Evolutionary conservation across 768 basidiomycete genomes (phyloP), one percentile per base, ranked within the genome.

Genomic region (Boletus rubropictus): DNA sequence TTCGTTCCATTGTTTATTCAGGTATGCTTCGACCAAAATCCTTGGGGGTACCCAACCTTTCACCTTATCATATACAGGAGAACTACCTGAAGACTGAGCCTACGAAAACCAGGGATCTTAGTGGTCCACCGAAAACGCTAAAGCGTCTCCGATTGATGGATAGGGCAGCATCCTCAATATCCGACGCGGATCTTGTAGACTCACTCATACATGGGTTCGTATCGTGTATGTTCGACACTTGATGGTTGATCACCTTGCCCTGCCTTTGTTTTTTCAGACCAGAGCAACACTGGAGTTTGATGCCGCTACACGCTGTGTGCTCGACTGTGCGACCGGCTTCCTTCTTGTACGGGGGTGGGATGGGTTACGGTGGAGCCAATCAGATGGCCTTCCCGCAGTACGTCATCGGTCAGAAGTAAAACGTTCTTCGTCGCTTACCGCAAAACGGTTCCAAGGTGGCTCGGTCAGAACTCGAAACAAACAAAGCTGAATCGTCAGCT

Each of bases 401-500:
- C 45, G 86, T 75, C 3, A 36, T 53, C 21, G 31, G 20, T 45
- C 18, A 27, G 8, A 25, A 18, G 18, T 25, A 6, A 8, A 6
- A 1, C 9, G 4, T 7, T 20, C 6, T 10, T 46, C 15, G 4
- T 35, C n/a, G 21, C 31, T 43, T 37, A 43, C 7, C 10, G 32
- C 12, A 44, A 44, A 10, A 12, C 15, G 33, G 52, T 21, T 34
- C n/a, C 3, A 56, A 97, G 94, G 60, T 99, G 92, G 91, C 82
- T 99, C 11, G 95, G 95, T 8, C 92, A 98, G 62, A 98, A 98
- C 66, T 98, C 96, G 48, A 95, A 94, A 60, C 86, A 89, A 64
- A 75, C 60, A 53, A 96, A 95, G 59, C 76, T 97, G 1, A 72
- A 63, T 45, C 78, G 94, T 31, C 84, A 87, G 53, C 73, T 99